Evolutionary conservation across 257 asterid genomes (phyloP), one percentile per base, ranked within the genome.

Genomic region (Euphrasia confusa): DNA sequence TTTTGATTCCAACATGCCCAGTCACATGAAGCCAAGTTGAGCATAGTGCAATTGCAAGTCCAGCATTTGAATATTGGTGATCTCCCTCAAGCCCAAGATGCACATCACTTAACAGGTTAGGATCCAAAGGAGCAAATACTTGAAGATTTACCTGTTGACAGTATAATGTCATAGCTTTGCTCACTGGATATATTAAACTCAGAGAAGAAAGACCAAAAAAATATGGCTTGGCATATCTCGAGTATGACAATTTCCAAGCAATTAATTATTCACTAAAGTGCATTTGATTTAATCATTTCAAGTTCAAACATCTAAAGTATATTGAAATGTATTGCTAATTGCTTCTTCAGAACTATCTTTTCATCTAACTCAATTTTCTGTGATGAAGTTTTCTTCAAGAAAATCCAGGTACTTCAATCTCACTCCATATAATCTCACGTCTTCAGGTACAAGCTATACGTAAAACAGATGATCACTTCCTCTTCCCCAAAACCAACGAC

Each of bases 51-150:
- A 87, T 55, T 65, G 99, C 95, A 68, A 93, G 99, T 53, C 92
- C 97, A 70, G 99, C 99, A 80, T 93, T 93, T 53, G 82, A 24
- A 69, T 80, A 89, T 70, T 93, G 99, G 79, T 93, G 99, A 72
- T 93, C 96, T 53, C 99, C 99, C 65, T 80, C 94, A 24, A 93
- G 96, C 64, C 99, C 97, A 67, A 93, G 96, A 78, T 84, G 82
- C 64, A 61, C 54, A 61, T 89, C 84, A 65, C 87, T 79, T 63
- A 89, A 79, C 58, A 82, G 77, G 66, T 72, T 70, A 42, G 92
- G 84, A 77, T 89, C 91, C 75, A 87, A 67, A 30, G 96, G 94
- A 39, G 85, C 77, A 56, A 82, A 91, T 68, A 85, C 83, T 83
- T 89, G 84, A 77, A 93, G 95, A 77, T 73, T 77, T 70, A 93